These are phyloP conservation scores for Cyberlindnera suaveolens DNA, from an alignment of 805 yeast genomes.

Conservation along the genomic window DNA sequence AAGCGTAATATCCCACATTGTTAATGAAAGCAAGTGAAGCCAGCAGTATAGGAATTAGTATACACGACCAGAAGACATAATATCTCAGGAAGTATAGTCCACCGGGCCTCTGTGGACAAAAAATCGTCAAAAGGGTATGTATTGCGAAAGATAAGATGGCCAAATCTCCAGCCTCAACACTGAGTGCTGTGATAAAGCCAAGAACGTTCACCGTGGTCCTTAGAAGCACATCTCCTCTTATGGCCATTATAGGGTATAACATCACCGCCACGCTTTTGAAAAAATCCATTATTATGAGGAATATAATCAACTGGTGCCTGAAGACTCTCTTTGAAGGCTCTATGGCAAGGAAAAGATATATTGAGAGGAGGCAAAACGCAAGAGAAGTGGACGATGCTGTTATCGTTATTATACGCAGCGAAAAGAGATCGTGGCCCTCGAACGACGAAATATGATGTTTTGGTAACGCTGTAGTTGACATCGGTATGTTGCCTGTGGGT, in stretches of 20 bases:
- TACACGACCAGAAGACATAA: constrained; percentile 50
- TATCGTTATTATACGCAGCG: constrained; percentile 33
- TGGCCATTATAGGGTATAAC: constrained; percentile 52
- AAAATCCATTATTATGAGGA: constrained; percentile 66
- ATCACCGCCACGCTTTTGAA: constrained; percentile 64
- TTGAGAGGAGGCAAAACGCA: constrained; percentile 47
- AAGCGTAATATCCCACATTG: constrained; percentile 50
- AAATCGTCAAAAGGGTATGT: constrained; percentile 71
- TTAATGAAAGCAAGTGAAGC: constrained; percentile 69
- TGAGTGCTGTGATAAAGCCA: constrained; percentile 76
- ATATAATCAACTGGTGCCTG: constrained; percentile 63
- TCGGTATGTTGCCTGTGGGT: no score
- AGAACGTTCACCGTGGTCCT: constrained; percentile 14
- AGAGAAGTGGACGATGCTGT: constrained; percentile 45
- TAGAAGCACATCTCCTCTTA: constrained; percentile 38
- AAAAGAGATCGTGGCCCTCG: no score
- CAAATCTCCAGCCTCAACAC: constrained; percentile 82
- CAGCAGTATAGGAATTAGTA: constrained; percentile 57
- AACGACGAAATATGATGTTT: no score
- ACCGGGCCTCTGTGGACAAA: constrained; percentile 57
- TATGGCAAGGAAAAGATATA: constrained; percentile 55
- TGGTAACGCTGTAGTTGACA: no score
- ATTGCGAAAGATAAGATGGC: constrained; percentile 79
- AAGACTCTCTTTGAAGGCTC: constrained; percentile 59
- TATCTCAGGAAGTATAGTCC: constrained; percentile 60